Conservation (phyloP, 495 filamentous ascomycete species). For the Pseudotulostoma volvatum region DNA sequence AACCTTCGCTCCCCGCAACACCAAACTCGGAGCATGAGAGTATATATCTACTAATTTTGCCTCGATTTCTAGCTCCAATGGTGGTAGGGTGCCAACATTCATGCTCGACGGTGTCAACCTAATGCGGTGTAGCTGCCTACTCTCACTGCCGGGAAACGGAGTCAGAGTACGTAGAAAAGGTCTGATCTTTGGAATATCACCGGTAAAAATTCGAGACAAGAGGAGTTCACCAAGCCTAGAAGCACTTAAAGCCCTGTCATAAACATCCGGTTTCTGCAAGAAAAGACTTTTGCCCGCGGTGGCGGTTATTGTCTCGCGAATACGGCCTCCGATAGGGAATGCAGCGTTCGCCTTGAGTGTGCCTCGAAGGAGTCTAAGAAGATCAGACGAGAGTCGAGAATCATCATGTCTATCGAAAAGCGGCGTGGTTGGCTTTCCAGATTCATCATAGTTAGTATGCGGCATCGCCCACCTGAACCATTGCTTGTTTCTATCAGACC, state of each 20-base stretch:
- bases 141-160: conserved; percentile 5
- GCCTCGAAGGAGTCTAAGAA: conserved; percentile 21
- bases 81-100: conserved; percentile 12
- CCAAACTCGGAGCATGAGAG: conserved; percentile 3
- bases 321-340: not conserved
- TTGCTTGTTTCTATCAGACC: conserved; percentile 18
- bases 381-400: conserved; percentile 17
- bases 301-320: conserved; percentile 24
- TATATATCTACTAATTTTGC: not conserved
- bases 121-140: conserved; percentile 11
- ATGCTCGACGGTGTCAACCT: conserved; percentile 17
- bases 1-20: conserved; percentile 15
- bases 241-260: conserved; percentile 12
- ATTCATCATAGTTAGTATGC: conserved; percentile 7
- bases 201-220: conserved; percentile 18
- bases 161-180: conserved; percentile 15
- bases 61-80: conserved; percentile 20
- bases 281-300: conserved; percentile 27
- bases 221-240: conserved; percentile 18
- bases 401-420: conserved; percentile 23
- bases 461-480: conserved; percentile 30
- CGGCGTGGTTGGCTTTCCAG: conserved; percentile 6
- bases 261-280: conserved; percentile 10
- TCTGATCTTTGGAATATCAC: conserved; percentile 16
- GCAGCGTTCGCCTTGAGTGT: not conserved